These are phyloP conservation scores for Fusarium denticulatum DNA, from an alignment of 2,329 filamentous ascomycete species.

Conservation along the genomic window DNA sequence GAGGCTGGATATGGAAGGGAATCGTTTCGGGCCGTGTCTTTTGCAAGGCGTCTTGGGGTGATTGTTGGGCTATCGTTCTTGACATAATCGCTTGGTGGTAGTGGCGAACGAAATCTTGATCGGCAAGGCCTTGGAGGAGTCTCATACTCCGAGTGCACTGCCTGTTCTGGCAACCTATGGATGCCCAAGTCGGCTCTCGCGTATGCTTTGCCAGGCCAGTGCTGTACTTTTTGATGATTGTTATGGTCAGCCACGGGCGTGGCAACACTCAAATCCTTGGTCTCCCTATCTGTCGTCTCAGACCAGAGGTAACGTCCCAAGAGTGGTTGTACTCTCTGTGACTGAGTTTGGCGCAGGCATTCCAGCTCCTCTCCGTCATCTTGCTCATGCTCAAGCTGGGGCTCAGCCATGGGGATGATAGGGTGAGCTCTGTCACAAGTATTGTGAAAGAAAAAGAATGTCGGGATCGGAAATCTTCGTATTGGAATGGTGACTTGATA, in stretches of 20 bases:
- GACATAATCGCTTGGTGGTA: background rate
- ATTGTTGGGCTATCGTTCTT: background rate
- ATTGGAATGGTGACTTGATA: rapidly evolving
- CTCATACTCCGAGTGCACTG: background rate
- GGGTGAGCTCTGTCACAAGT: background rate
- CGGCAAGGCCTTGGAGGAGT: rapidly evolving
- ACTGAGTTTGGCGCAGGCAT: background rate
- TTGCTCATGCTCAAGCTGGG: background rate
- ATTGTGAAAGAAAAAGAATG: rapidly evolving
- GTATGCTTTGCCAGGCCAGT: background rate
- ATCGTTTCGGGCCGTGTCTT: rapidly evolving
- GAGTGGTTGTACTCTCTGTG: rapidly evolving
- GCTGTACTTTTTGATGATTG: background rate
- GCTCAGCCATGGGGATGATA: background rate
- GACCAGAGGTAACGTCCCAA: rapidly evolving
- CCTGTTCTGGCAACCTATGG: background rate
- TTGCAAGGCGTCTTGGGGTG: background rate
- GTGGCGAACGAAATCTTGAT: rapidly evolving
- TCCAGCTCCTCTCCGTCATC: rapidly evolving
- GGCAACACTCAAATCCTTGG: rapidly evolving
- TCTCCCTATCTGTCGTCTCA: rapidly evolving
- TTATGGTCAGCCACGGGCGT: background rate
- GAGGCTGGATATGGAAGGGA: background rate
- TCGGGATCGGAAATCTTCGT: rapidly evolving
- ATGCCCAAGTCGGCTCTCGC: rapidly evolving